phyloP scores from a whole-genome alignment of 2,329 filamentous ascomycete species.

The Ophiosphaerella korrae region DNA sequence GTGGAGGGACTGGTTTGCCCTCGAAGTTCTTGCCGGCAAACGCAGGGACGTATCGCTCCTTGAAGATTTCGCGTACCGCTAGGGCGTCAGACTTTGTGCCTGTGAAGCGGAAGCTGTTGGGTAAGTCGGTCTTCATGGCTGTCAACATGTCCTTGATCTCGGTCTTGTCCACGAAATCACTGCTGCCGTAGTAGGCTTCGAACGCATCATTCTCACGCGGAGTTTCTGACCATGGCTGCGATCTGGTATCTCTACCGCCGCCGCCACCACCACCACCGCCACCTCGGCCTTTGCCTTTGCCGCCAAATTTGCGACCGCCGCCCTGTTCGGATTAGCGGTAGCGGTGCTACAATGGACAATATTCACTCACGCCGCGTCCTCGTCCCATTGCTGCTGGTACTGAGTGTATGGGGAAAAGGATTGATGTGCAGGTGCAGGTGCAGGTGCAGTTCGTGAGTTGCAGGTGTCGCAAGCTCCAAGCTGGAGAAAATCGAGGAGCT shows the following conservation, averaged over 20 bases:
- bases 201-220: constrained; percentile 82
- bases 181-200: constrained; percentile 79
- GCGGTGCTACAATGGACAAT: background rate
- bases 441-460: background rate
- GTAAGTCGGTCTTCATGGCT: constrained; percentile 79
- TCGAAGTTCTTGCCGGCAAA: constrained; percentile 85
- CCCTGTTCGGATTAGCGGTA: constrained; percentile 25
- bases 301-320: constrained; percentile 38
- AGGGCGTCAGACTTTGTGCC: constrained; percentile 96
- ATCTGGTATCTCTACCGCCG: constrained; percentile 36
- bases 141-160: constrained; percentile 86
- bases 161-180: constrained; percentile 72
- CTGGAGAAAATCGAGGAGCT: constrained; percentile 29
- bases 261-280: constrained; percentile 35
- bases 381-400: constrained; percentile 31
- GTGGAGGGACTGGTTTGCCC: constrained; percentile 79
- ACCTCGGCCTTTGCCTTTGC: constrained; percentile 36
- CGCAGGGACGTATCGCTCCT: constrained; percentile 86
- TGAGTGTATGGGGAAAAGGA: background rate
- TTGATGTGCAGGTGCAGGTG: constrained; percentile 4
- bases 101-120: constrained; percentile 97
- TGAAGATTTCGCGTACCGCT: constrained; percentile 84
- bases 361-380: constrained; percentile 35
- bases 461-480: constrained; percentile 21
- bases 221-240: constrained; percentile 59